These are phyloP conservation scores for Microstegium vimineum DNA, from an alignment of 176 grass and related monocot species.

Conservation along the genomic window DNA sequence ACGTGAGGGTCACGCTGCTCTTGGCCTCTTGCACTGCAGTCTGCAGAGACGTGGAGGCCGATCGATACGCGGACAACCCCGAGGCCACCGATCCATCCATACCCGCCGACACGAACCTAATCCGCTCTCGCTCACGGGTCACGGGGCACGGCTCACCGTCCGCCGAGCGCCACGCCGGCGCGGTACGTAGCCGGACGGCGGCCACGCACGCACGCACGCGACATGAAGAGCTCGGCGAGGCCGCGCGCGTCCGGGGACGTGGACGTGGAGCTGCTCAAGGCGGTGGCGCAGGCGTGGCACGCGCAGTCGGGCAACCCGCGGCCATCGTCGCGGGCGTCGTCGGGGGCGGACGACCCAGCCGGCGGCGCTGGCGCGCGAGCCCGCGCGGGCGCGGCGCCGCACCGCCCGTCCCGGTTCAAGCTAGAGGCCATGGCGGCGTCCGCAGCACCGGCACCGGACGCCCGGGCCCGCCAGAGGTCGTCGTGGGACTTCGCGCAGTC, in stretches of 20 bases:
- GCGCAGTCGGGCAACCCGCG: slow-evolving; percentile 55
- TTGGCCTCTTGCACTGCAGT: too few relatives aligned
- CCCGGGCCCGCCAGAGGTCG: neutral
- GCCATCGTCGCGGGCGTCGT: slow-evolving; percentile 10
- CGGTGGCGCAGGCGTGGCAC: slow-evolving; percentile 86
- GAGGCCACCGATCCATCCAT: too few relatives aligned
- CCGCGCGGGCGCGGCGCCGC: neutral
- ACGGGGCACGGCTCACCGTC: neutral
- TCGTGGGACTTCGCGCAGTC: slow-evolving; percentile 69
- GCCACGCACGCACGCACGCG: neutral
- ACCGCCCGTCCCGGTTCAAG: slow-evolving; percentile 67
- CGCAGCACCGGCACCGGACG: neutral
- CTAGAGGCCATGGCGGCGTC: slow-evolving; percentile 47
- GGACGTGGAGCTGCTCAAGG: slow-evolving; percentile 69
- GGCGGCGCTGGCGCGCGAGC: slow-evolving; percentile 9
- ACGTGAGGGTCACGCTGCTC: too few relatives aligned
- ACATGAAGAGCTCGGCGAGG: slow-evolving; percentile 36
- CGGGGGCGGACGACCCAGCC: neutral
- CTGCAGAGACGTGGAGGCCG: slow-evolving; percentile 4
- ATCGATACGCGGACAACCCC: neutral
- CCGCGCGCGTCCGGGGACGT: neutral
- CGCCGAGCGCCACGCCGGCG: neutral
- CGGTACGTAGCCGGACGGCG: neutral
- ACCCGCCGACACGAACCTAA: neutral
- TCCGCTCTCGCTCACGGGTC: neutral